Evolutionary conservation across 768 basidiomycete genomes (phyloP), one percentile per base, ranked within the genome.

Genomic region (Lentinula aciculospora): DNA sequence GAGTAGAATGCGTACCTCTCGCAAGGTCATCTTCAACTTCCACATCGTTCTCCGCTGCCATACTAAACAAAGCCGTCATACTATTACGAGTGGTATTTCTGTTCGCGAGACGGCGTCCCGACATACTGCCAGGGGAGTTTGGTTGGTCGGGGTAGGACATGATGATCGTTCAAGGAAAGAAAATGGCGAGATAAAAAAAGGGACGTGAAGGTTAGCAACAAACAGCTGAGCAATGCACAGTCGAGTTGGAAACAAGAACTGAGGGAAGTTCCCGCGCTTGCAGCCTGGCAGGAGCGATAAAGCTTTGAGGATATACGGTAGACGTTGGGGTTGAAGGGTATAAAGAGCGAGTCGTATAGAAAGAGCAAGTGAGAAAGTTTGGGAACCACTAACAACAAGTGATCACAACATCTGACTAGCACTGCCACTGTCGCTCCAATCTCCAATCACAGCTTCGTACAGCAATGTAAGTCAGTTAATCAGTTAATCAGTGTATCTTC

Each of bases 31-130:
- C 96, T 69, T 97, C 94, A 45, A 98, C 91, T 71, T 98, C 96
- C 10, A 94, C 88, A 69, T 98, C 96, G 77, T 98, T 94, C 74
- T 98, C 96, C 34, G 96, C 96, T 12, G 95, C 96, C 88, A 98
- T 94, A 66, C 91, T 93, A 70, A 96, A 98, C 64, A 98, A 79
- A 27, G 93, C 93, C 50, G 92, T 98, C 37, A 98, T 95, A 70
- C 89, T 92, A 75, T 97, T 96, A 58, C 95, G 88, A 75, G 97
- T 96, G 63, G 92, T 95, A 71, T 93, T 97, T 70, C 95, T 78
- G 78, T 94, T 94, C 34, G 91, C 92, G 68, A 91, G 80, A 29
- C 92, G 81, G 64, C 89, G 84, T 62, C 82, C 74, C 61, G 86
- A 86, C 67, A 86, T 79, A 65, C 82, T 77, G 61, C 78, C 80